These are phyloP conservation scores for Hippophae tibetana DNA, from an alignment of 306 rosid genomes.

Conservation along the genomic window DNA sequence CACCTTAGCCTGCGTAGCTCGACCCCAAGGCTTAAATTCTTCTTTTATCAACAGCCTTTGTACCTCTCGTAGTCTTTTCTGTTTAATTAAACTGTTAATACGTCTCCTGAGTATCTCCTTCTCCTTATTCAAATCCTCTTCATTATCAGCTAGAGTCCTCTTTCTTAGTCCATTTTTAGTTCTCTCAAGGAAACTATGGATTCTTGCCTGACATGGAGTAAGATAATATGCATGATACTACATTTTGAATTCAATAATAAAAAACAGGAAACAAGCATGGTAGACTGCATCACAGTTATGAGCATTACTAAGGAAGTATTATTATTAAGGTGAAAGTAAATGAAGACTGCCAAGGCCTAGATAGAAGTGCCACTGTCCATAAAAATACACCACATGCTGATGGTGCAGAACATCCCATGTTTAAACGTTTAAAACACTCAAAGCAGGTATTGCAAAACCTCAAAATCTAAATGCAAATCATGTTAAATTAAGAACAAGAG, in stretches of 20 bases:
- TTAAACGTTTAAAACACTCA: no score
- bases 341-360: neutral
- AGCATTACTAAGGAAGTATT: no score
- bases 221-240: neutral
- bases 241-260: neutral
- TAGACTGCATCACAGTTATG: neutral
- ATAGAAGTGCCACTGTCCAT: no score
- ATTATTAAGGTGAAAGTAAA: neutral
- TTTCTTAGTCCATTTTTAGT: constrained; percentile 30
- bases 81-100: constrained; percentile 49
- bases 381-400: neutral
- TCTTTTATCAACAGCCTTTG: constrained; percentile 53
- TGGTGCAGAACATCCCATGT: no score
- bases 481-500: no score
- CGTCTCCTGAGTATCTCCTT: constrained; percentile 50
- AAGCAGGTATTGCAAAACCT: no score
- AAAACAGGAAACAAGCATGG: neutral
- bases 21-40: constrained; percentile 59
- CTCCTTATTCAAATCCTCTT: constrained; percentile 39
- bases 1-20: constrained; percentile 77
- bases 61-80: constrained; percentile 40
- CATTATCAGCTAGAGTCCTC: constrained; percentile 28
- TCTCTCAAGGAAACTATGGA: constrained; percentile 57
- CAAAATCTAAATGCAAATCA: no score
- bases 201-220: constrained; percentile 40